Evolutionary conservation across 2,329 filamentous ascomycete species (phyloP), one percentile per base, ranked within the genome.

Genomic region (Clarireedia homoeocarpa): DNA sequence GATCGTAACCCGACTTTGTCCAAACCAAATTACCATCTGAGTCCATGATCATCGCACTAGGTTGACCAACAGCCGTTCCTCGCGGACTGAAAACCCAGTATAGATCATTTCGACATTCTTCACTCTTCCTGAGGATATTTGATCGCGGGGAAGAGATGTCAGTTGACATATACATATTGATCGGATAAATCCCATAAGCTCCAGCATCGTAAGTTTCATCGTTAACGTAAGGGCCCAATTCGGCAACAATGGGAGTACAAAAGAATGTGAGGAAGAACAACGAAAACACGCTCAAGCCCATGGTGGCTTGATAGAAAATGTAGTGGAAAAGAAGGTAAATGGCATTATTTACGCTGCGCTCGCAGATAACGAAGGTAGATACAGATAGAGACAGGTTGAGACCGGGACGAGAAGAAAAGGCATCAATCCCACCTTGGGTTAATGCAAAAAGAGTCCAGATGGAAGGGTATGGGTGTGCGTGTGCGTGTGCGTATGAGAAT

Each of bases 21-120:
- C 76, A 78, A 6, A 78, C 70, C 20, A 78, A 61, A 56, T 74
- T 68, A 5, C 75, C 75, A 2, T 70, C 62, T 12, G 68, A 64
- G 62, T 77, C 74, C 27, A 77, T 60, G 12, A 78, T 74, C 58
- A 73, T 73, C 1, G 74, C 73, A 3, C 73, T 72, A 1, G 71
- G 66, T 6, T 69, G 62, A 10, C 60, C 62, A 4, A 73, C 65
- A 12, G 58, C 60, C 7, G 42, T 63, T 4, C 72, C 73, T 20
- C 67, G 66, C 0, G 73, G 73, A 42, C 72, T 68, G 12, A 77
- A 61, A 20, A 78, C 69, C 1, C 69, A 71, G 57, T 71, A 75
- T 23, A 58, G 65, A 54, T 61, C 71, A 63, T 67, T 69, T 48
- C 73, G 67, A 64, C 76, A 78, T 58, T 62, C 57, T 34, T 63